Evolutionary conservation across 257 asterid species (phyloP).

Genomic region (Solanum virginianum): DNA sequence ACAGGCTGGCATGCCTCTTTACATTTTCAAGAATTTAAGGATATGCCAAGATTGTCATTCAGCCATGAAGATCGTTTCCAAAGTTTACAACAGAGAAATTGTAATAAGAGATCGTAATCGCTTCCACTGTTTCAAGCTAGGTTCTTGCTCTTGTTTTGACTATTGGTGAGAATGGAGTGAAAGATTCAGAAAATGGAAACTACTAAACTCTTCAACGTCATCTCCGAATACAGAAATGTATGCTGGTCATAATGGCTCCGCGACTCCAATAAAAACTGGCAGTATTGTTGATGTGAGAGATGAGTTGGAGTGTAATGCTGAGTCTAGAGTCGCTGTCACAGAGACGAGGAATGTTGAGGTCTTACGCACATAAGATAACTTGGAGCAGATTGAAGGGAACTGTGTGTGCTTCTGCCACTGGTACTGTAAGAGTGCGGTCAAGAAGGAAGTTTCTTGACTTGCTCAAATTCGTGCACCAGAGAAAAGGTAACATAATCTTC

Average conservation of each 20-base stretch:
- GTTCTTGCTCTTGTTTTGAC: conserved; percentile 43
- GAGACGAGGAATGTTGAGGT: conserved; percentile 27
- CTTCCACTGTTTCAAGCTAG: conserved; percentile 40
- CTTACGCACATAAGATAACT: conserved; percentile 34
- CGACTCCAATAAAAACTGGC: conserved; percentile 14
- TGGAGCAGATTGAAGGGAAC: conserved; percentile 52
- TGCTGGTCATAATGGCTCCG: conserved; percentile 16
- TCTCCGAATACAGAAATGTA: conserved; percentile 16
- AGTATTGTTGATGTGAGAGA: conserved; percentile 21
- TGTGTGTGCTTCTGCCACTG: conserved; percentile 94
- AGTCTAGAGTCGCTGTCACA: conserved; percentile 11
- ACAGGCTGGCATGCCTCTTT: conserved; percentile 27
- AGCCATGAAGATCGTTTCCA: conserved; percentile 44
- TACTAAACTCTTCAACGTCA: conserved; percentile 7
- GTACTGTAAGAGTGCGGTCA: conserved; percentile 89
- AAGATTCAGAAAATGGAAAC: not conserved
- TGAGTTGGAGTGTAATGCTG: conserved; percentile 16
- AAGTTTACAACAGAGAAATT: conserved; percentile 37
- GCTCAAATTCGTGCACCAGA: too few species aligned
- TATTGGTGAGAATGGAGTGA: conserved; percentile 14
- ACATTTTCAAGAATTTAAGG: conserved; percentile 49
- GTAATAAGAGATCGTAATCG: conserved; percentile 50
- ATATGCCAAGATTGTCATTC: conserved; percentile 52
- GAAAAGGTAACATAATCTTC: conserved; percentile 30
- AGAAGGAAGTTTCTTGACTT: conserved; percentile 42